A percentile compares a stretch with the other conserved stretches of the same genome.
phyloP scores from a whole-genome alignment of 2,329 filamentous ascomycete species.

The Coleophoma eucalyptorum region DNA sequence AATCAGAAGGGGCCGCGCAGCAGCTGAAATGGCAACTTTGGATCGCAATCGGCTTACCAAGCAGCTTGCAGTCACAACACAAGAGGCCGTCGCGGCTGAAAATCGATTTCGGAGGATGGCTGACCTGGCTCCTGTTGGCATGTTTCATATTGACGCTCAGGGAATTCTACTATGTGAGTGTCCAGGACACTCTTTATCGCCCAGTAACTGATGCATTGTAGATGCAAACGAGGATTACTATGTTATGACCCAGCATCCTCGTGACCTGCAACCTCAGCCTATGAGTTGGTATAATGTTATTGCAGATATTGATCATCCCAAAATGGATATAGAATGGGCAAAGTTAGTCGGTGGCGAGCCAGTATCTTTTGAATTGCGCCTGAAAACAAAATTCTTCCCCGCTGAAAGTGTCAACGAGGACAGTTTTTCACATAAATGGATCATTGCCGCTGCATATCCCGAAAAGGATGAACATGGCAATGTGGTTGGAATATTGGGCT shows the following conservation, averaged over 20 bases:
- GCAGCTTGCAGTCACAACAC: slow-evolving; percentile 54
- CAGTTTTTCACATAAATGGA: slow-evolving; percentile 31
- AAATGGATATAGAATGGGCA: slow-evolving; percentile 15
- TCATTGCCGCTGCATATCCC: slow-evolving; percentile 18
- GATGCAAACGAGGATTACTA: slow-evolving; percentile 48
- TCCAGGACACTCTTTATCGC: slow-evolving; percentile 51
- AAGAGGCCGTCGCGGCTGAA: slow-evolving; percentile 49
- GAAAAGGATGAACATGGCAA: slow-evolving; percentile 12
- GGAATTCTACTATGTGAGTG: slow-evolving; percentile 70
- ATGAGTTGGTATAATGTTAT: slow-evolving; percentile 16
- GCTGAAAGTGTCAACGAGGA: slow-evolving; percentile 48
- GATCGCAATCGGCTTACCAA: slow-evolving; percentile 64
- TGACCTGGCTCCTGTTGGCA: slow-evolving; percentile 70
- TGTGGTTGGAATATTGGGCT: slow-evolving; percentile 13
- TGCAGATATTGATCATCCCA: slow-evolving; percentile 10
- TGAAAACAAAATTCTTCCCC: slow-evolving; percentile 38
- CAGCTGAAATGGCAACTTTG: slow-evolving; percentile 61
- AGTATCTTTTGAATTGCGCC: slow-evolving; percentile 16
- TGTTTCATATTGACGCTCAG: slow-evolving; percentile 64
- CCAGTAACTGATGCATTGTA: background rate
- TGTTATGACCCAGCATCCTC: slow-evolving; percentile 41
- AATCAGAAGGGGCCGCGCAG: slow-evolving; percentile 49
- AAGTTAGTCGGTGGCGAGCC: slow-evolving; percentile 14
- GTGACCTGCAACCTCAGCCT: slow-evolving; percentile 30
- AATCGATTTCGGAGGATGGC: slow-evolving; percentile 67